Percentiles rank a stretch among this genome's conserved stretches.
Evolutionary conservation across 805 yeast genomes (phyloP).

Genomic region (Nakazawaea pomicola): DNA sequence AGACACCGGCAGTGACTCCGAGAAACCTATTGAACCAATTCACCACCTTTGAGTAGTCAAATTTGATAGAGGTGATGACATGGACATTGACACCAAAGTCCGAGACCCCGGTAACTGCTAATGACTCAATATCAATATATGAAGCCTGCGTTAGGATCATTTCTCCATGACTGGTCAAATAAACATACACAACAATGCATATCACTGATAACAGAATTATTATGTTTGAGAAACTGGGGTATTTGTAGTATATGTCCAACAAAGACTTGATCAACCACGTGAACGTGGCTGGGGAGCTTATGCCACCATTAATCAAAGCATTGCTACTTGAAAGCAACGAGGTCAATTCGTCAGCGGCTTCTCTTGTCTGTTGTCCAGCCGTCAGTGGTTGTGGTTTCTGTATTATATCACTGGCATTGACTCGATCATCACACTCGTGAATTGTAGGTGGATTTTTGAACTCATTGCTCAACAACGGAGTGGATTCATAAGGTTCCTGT

Average conservation of each 20-base stretch:
- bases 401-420: slow-evolving; percentile 10
- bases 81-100: slow-evolving; percentile 15
- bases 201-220: not conserved
- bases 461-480: not conserved
- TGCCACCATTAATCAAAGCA: slow-evolving; percentile 1
- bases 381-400: slow-evolving; percentile 2
- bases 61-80: slow-evolving; percentile 12
- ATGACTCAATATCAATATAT: slow-evolving; percentile 6
- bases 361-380: not conserved
- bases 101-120: slow-evolving; percentile 13
- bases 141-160: slow-evolving; percentile 8
- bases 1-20: not conserved
- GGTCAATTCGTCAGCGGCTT: slow-evolving; percentile 6
- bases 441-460: slow-evolving; percentile 4
- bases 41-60: slow-evolving; percentile 16
- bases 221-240: slow-evolving; percentile 4
- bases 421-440: slow-evolving; percentile 8
- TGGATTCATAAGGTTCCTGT: not conserved
- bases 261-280: not conserved
- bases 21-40: slow-evolving; percentile 12
- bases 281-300: slow-evolving; percentile 6
- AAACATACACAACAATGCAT: not conserved
- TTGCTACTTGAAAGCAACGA: slow-evolving; percentile 1
- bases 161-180: slow-evolving; percentile 1
- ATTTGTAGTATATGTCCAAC: slow-evolving; percentile 1